Percentiles rank a stretch among this genome's conserved stretches.
Evolutionary conservation across 1,284 basidiomycete genomes (phyloP).

Genomic region (Papiliotrema fonsecae): DNA sequence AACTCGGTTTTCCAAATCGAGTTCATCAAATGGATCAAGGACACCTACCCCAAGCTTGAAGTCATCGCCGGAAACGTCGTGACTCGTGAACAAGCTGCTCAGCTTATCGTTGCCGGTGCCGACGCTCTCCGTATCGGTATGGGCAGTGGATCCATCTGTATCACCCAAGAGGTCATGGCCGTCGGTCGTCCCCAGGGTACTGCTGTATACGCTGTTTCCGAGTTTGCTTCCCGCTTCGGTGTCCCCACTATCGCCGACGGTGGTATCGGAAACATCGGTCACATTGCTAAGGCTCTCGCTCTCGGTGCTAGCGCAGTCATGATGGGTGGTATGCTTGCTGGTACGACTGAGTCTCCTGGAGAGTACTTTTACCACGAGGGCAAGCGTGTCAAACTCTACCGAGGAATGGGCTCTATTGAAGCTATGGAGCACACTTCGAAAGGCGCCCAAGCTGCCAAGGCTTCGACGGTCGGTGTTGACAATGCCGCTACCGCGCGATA

Average conservation of each 20-base stretch:
- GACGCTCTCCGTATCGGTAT: conserved; percentile 94
- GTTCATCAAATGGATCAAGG: conserved; percentile 93
- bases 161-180: conserved; percentile 99
- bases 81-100: conserved; percentile 93
- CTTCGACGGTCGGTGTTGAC: conserved; percentile 59
- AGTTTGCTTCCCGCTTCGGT: conserved; percentile 84
- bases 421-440: conserved; percentile 85
- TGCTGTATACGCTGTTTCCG: conserved; percentile 89
- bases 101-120: conserved; percentile 87
- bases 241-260: conserved; percentile 98
- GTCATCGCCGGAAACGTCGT: conserved; percentile 98
- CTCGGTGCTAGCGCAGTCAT: conserved; percentile 94
- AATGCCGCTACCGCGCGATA: conserved; percentile 96
- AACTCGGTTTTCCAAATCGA: conserved; percentile 93
- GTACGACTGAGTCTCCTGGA: conserved; percentile 94
- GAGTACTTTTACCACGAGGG: conserved; percentile 99
- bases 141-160: conserved; percentile 98
- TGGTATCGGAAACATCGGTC: conserved; percentile 91
- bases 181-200: conserved; percentile 97
- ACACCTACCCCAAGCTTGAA: conserved; percentile 74
- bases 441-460: conserved; percentile 51
- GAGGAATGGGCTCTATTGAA: conserved; percentile 96
- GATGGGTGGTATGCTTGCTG: conserved; percentile 97
- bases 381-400: conserved; percentile 96
- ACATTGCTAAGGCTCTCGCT: conserved; percentile 93